A percentile compares a stretch with the other conserved stretches of the same genome.
Evolutionary conservation across 2,329 filamentous ascomycete species (phyloP).

Genomic region (Aureobasidium sp.): DNA sequence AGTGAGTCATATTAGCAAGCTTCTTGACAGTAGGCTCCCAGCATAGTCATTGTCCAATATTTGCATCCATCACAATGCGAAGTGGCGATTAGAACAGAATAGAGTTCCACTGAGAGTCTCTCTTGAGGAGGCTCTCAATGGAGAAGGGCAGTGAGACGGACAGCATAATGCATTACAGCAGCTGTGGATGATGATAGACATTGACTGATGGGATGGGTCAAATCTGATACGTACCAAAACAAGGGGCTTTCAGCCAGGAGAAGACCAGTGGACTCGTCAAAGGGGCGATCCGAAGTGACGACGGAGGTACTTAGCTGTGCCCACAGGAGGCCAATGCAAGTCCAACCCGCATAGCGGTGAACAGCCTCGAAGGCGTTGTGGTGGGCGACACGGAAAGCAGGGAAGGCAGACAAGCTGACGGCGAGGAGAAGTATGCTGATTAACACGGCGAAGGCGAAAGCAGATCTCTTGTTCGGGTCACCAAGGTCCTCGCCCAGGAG

Average conservation of each 20-base stretch:
- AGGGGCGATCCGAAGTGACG: conserved; percentile 17
- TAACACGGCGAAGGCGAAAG: conserved; percentile 47
- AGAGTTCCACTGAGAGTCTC: neutral
- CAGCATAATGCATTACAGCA: neutral
- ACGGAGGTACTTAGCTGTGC: conserved; percentile 49
- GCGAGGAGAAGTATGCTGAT: conserved; percentile 48
- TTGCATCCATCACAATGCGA: neutral
- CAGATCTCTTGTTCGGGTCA: conserved; percentile 20
- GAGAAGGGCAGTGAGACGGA: neutral
- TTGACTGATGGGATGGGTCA: neutral
- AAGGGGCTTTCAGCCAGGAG: conserved; percentile 40
- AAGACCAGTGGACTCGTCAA: conserved; percentile 15
- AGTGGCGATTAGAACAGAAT: too few relatives aligned
- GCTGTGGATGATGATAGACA: neutral
- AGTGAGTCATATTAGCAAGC: neutral
- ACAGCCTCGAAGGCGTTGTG: conserved; percentile 64
- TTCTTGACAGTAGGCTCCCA: neutral
- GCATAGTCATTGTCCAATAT: neutral
- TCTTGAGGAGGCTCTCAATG: neutral
- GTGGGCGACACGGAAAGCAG: conserved; percentile 50
- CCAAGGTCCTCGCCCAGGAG: conserved; percentile 22
- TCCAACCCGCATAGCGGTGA: conserved; percentile 69
- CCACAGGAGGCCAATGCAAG: conserved; percentile 57
- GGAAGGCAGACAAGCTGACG: conserved; percentile 57
- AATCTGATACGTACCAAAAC: conserved; percentile 46